Percentiles rank a stretch among this genome's conserved stretches.
phyloP scores from a whole-genome alignment of 768 basidiomycete genomes.

The Serendipita sp. region DNA sequence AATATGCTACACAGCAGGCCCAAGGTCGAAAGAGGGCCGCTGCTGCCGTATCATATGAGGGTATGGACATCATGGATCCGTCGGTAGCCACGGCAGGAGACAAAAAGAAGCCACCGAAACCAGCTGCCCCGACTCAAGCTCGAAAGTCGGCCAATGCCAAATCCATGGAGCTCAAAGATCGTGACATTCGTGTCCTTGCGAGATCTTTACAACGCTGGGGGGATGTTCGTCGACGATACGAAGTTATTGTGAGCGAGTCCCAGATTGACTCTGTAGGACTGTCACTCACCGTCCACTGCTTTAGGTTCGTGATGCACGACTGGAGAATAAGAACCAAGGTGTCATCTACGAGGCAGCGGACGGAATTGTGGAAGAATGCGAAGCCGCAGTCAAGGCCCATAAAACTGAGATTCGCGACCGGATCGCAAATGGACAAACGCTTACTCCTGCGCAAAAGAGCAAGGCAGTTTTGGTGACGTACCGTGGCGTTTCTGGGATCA shows the following conservation, averaged over 20 bases:
- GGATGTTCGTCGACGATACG: constrained; percentile 88
- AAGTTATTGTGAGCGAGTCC: constrained; percentile 73
- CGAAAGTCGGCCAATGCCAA: constrained; percentile 88
- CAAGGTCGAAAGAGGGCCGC: constrained; percentile 70
- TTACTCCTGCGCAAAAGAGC: constrained; percentile 88
- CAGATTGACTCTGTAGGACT: constrained; percentile 8
- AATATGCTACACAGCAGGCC: constrained; percentile 40
- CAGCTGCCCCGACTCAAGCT: constrained; percentile 47
- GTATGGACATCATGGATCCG: constrained; percentile 80
- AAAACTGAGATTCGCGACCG: constrained; percentile 65
- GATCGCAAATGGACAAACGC: constrained; percentile 67
- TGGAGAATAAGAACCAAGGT: constrained; percentile 84
- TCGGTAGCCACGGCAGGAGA: constrained; percentile 33
- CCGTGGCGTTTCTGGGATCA: constrained; percentile 82
- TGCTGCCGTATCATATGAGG: constrained; percentile 79
- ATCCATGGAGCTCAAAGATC: constrained; percentile 92
- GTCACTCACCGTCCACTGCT: constrained; percentile 5
- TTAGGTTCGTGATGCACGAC: constrained; percentile 76
- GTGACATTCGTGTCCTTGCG: constrained; percentile 89
- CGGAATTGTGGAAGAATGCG: constrained; percentile 79
- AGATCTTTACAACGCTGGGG: constrained; percentile 96
- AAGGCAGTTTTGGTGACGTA: constrained; percentile 91
- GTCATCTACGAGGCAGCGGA: constrained; percentile 86
- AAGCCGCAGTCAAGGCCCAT: constrained; percentile 68
- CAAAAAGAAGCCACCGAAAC: constrained; percentile 43